Evolutionary conservation across 2,329 filamentous ascomycete species (phyloP).

Genomic region (Knufia fluminis): DNA sequence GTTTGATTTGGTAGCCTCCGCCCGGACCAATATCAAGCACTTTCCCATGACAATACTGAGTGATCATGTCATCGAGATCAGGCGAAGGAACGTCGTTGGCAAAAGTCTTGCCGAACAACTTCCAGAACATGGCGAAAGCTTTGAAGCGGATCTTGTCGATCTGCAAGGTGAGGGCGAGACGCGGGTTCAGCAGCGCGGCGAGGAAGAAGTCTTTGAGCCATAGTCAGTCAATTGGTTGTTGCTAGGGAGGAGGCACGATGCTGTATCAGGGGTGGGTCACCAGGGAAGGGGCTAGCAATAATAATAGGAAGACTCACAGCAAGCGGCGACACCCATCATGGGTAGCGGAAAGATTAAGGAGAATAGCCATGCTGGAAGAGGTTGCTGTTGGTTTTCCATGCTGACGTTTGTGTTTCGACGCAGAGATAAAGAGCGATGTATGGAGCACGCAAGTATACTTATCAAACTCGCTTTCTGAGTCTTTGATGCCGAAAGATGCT

Average conservation of each 20-base stretch:
- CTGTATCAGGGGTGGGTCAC: background rate
- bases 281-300: background rate
- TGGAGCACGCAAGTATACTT: background rate
- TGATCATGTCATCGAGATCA: background rate
- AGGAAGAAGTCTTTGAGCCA: slow-evolving; percentile 12
- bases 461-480: background rate
- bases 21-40: slow-evolving; percentile 45
- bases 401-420: background rate
- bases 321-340: slow-evolving; percentile 29
- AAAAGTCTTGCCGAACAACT: background rate
- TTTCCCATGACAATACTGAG: slow-evolving; percentile 26
- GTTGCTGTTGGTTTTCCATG: background rate
- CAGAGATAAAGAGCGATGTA: background rate
- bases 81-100: slow-evolving; percentile 4
- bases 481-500: background rate
- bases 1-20: slow-evolving; percentile 40
- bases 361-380: slow-evolving; percentile 25
- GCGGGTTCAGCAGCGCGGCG: slow-evolving; percentile 13
- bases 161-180: slow-evolving; percentile 8
- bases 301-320: slow-evolving; percentile 31
- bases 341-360: slow-evolving; percentile 22
- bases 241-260: background rate
- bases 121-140: slow-evolving; percentile 1
- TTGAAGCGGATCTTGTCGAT: slow-evolving; percentile 2
- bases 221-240: background rate